A percentile compares a stretch with the other conserved stretches of the same genome.
phyloP scores from a whole-genome alignment of 2,329 filamentous ascomycete genomes.

The Podosphaera fusca region DNA sequence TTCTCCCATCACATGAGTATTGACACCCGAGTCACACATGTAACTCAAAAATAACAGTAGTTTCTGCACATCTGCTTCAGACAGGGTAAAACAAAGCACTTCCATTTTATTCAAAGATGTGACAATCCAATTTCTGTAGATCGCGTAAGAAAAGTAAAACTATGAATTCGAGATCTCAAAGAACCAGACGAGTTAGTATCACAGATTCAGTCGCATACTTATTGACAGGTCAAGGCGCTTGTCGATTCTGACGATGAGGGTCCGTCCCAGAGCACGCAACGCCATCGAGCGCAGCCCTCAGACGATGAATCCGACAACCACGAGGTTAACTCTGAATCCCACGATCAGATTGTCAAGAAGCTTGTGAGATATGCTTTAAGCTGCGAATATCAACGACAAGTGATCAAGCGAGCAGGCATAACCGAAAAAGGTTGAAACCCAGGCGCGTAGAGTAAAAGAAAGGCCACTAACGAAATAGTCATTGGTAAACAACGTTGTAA shows the following conservation, averaged over 20 bases:
- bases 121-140: too few relatives aligned
- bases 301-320: conserved; percentile 11
- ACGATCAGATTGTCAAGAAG: conserved; percentile 34
- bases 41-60: too few relatives aligned
- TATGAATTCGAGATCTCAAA: conserved; percentile 11
- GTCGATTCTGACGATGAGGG: conserved; percentile 12
- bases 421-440: conserved; percentile 31
- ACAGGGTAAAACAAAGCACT: too few relatives aligned
- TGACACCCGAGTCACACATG: too few relatives aligned
- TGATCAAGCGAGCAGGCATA: conserved; percentile 38
- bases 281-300: conserved; percentile 6
- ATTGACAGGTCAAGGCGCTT: conserved; percentile 8
- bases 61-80: too few relatives aligned
- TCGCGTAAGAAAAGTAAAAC: too few relatives aligned
- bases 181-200: conserved; percentile 9
- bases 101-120: too few relatives aligned
- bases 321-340: conserved; percentile 5
- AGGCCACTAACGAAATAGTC: conserved; percentile 5
- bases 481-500: conserved; percentile 29
- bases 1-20: too few relatives aligned
- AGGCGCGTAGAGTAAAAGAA: not conserved
- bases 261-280: conserved; percentile 8
- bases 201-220: not conserved
- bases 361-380: conserved; percentile 45
- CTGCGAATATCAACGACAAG: conserved; percentile 37